Conservation (phyloP, 2,329 filamentous ascomycete genomes). For the Cercospora janseana region DNA sequence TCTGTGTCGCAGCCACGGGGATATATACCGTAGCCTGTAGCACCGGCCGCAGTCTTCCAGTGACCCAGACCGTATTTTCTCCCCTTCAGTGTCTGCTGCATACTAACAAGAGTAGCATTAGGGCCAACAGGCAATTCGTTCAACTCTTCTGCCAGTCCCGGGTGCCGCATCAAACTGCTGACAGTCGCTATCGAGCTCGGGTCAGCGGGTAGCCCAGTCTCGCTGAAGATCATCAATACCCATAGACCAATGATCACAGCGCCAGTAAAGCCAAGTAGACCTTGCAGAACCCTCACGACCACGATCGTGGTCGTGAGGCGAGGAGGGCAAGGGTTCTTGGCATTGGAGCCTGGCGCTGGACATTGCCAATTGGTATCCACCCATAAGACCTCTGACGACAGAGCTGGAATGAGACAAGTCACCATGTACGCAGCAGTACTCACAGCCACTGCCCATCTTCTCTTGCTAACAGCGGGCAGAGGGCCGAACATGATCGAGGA, state of each 20-base stretch:
- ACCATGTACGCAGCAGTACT: constrained; percentile 5
- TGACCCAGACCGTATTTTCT: constrained; percentile 18
- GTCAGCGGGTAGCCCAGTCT: constrained; percentile 19
- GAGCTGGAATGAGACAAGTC: constrained; percentile 10
- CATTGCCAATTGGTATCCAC: constrained; percentile 13
- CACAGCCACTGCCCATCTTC: background rate
- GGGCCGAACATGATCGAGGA: constrained; percentile 1
- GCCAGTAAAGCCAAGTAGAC: constrained; percentile 20
- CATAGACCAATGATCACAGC: constrained; percentile 13
- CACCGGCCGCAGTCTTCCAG: constrained; percentile 14
- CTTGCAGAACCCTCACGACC: constrained; percentile 23
- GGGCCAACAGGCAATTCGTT: constrained; percentile 15
- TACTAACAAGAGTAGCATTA: background rate
- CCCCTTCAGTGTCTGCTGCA: constrained; percentile 14
- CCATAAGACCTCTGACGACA: constrained; percentile 18
- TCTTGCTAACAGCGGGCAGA: background rate
- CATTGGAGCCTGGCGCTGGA: background rate
- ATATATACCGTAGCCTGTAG: constrained; percentile 8
- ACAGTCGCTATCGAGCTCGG: constrained; percentile 25
- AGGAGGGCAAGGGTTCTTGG: constrained; percentile 11
- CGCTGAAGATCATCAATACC: constrained; percentile 7
- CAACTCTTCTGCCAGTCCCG: constrained; percentile 20
- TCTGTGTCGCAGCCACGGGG: constrained; percentile 8
- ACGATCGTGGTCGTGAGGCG: constrained; percentile 15
- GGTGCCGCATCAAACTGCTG: constrained; percentile 21